Evolutionary conservation across 257 asterid species (phyloP), one percentile per base, ranked within the genome.

Genomic region (Scutellaria galericulata): DNA sequence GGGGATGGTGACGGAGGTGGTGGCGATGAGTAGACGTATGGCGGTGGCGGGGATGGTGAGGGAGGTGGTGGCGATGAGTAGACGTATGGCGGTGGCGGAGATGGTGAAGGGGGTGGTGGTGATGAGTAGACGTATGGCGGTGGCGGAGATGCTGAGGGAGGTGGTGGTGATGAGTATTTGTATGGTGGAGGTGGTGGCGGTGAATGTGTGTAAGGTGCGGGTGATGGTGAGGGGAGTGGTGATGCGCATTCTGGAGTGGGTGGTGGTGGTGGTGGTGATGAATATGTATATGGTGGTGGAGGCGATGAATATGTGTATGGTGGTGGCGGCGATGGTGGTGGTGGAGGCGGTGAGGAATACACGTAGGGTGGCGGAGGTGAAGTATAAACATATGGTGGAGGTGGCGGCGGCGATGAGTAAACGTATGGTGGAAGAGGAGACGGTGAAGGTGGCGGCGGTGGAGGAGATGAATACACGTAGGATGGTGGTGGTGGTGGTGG

Each of bases 291-390:
- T 2, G 78, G 71, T 4, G 83, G 80, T 0, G 85, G 81, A 0
- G 83, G 83, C 2, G 83, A 77, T 3, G 74, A 15, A 5, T 76
- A 55, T 0, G 52, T 40, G 27, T 69, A 75, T 0, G 88, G 83
- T 18, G 89, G 86, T 0, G 86, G 79, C 0, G 88, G 82, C 0
- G 88, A 63, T 1, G 83, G 72, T 5, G 84, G 66, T 0, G 85
- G 87, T 1, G 86, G 87, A 0, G 87, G 87, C 0, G 90, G 85
- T 0, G 87, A 74, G 7, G 83, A 18, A 15, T 72, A 57, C 0
- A 56, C 59, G 10, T 67, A 66, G 0, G 86, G 87, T 9, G 90
- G 86, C 74, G 91, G 84, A 0, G 89, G 88, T 0, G 87, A 75
- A 41, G 79, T 15, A 24, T 80, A 73, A 0, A 81, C 39, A 14